Percentiles rank a stretch among this genome's conserved stretches.
Evolutionary conservation across 768 basidiomycete species (phyloP).

Genomic region (Lactifluus hygrophoroides): DNA sequence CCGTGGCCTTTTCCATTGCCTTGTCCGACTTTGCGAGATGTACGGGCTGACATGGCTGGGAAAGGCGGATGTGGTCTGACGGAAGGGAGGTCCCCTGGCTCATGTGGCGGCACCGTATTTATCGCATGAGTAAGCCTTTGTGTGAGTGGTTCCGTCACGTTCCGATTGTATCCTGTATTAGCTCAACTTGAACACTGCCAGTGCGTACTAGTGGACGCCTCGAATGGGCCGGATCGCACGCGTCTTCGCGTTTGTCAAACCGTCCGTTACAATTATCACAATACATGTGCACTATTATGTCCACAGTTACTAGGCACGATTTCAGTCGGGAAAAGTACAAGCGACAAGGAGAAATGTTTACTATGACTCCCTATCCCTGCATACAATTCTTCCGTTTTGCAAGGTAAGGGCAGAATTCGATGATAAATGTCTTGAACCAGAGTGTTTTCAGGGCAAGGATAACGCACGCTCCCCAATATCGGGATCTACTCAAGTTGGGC

Average conservation of each 20-base stretch:
- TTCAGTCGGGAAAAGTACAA: too few relatives aligned
- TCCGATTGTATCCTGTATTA: too few relatives aligned
- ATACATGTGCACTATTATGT: too few relatives aligned
- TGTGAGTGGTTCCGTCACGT: too few relatives aligned
- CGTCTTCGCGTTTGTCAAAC: too few relatives aligned
- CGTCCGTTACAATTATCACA: too few relatives aligned
- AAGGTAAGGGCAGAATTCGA: neutral
- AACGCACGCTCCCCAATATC: neutral
- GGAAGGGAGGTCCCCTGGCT: neutral
- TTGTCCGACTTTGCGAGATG: neutral
- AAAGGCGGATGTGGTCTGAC: slow-evolving; percentile 7
- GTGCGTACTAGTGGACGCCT: too few relatives aligned
- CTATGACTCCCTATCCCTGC: slow-evolving; percentile 12
- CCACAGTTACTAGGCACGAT: too few relatives aligned
- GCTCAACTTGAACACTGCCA: too few relatives aligned
- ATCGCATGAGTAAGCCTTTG: too few relatives aligned
- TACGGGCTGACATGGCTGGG: neutral
- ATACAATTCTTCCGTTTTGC: neutral
- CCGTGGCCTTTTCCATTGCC: slow-evolving; percentile 15
- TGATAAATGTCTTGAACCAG: neutral
- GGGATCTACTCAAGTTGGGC: neutral
- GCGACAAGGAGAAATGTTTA: too few relatives aligned
- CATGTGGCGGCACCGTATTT: slow-evolving; percentile 4
- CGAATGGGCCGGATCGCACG: too few relatives aligned
- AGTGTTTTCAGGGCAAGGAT: neutral